Conservation (phyloP, 352 stramenopile genomes). For the Phytophthora tentaculata region DNA sequence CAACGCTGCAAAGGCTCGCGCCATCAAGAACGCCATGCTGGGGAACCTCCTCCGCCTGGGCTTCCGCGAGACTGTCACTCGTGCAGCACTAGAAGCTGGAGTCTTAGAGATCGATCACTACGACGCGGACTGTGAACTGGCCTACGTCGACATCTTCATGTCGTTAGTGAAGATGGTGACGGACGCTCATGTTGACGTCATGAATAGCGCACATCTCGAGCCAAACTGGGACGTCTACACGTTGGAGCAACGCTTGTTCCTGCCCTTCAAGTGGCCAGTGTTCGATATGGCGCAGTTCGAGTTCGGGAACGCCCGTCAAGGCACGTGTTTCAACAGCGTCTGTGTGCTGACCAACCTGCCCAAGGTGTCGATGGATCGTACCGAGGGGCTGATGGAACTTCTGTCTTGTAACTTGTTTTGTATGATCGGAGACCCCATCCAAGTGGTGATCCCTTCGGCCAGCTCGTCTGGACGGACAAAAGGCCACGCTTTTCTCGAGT, state of each 20-base stretch:
- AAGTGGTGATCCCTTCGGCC: constrained; percentile 79
- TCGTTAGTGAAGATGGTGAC: constrained; percentile 77
- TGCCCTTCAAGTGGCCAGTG: constrained; percentile 86
- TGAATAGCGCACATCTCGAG: constrained; percentile 17
- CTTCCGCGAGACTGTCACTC: constrained; percentile 54
- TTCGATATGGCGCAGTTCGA: constrained; percentile 92
- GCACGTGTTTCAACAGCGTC: constrained; percentile 85
- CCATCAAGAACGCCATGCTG: constrained; percentile 64
- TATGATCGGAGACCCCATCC: constrained; percentile 83
- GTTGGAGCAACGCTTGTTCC: constrained; percentile 33
- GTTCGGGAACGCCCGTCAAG: constrained; percentile 77
- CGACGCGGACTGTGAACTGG: constrained; percentile 73
- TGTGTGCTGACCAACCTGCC: constrained; percentile 86
- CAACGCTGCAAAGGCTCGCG: constrained; percentile 69
- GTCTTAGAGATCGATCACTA: constrained; percentile 73
- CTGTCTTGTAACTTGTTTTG: constrained; percentile 79
- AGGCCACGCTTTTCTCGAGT: constrained; percentile 85
- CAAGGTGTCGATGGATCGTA: constrained; percentile 75
- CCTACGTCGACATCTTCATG: constrained; percentile 86
- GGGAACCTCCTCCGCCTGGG: constrained; percentile 51
- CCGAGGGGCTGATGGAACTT: constrained; percentile 76
- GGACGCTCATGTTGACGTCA: constrained; percentile 68
- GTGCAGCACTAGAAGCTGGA: constrained; percentile 60
- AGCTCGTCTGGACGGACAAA: constrained; percentile 70
- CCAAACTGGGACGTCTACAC: constrained; percentile 18